A percentile compares a stretch with the other conserved stretches of the same genome.
Conservation (phyloP, 2,329 filamentous ascomycete species). For the Trichophyton benhamiae region DNA sequence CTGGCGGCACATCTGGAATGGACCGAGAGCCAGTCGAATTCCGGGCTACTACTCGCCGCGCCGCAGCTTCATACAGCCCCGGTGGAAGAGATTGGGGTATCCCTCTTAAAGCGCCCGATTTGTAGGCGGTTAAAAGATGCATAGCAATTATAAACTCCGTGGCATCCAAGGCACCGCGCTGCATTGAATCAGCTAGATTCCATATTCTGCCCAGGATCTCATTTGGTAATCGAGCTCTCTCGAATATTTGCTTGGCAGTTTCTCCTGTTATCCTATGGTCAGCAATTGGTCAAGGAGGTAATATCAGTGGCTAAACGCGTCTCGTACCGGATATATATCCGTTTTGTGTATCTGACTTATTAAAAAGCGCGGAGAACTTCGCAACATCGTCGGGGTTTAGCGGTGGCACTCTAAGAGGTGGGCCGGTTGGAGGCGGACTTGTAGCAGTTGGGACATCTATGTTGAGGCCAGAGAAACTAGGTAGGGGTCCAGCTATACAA, state of each 20-base stretch:
- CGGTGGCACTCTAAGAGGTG: slow-evolving; percentile 73
- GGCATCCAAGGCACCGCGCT: slow-evolving; percentile 70
- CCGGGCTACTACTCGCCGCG: slow-evolving; percentile 48
- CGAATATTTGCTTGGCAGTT: slow-evolving; percentile 85
- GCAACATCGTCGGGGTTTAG: slow-evolving; percentile 76
- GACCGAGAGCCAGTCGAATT: slow-evolving; percentile 42
- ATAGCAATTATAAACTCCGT: slow-evolving; percentile 97
- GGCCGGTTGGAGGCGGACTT: slow-evolving; percentile 38
- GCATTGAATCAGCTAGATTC: slow-evolving; percentile 87
- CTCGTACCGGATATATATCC: slow-evolving; percentile 56
- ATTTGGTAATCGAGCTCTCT: slow-evolving; percentile 79
- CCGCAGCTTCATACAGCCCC: slow-evolving; percentile 80
- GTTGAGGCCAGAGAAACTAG: slow-evolving; percentile 73
- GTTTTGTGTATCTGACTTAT: slow-evolving; percentile 68
- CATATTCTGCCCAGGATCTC: slow-evolving; percentile 90
- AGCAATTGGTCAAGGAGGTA: slow-evolving; percentile 2
- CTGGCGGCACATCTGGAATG: slow-evolving; percentile 39
- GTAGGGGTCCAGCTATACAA: slow-evolving; percentile 57
- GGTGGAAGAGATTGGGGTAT: slow-evolving; percentile 72
- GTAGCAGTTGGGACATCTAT: slow-evolving; percentile 41
- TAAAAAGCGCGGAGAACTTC: slow-evolving; percentile 82
- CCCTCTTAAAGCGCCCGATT: slow-evolving; percentile 65
- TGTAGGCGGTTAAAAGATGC: slow-evolving; percentile 88
- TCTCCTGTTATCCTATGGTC: slow-evolving; percentile 45
- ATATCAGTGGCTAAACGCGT: background rate